Evolutionary conservation across 108 stramenopile species (phyloP), one percentile per base, ranked within the genome.

Genomic region (Asterionellopsis glacialis): DNA sequence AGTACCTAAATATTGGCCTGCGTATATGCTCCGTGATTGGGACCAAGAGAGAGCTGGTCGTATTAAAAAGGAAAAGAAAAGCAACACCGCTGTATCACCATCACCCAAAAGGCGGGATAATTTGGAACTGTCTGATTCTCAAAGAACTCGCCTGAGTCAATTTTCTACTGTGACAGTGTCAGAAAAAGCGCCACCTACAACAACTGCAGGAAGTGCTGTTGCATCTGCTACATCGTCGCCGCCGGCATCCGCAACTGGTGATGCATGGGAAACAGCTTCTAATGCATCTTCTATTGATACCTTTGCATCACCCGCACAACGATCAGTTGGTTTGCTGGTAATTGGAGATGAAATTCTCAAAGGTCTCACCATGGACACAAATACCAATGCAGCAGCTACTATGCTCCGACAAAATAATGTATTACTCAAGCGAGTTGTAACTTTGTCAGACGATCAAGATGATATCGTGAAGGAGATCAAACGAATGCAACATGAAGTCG

Each of bases 341-440:
- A 90, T 98, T 57, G 97, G 97, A 13, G 97, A 98, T 56, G 97
- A 98, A 70, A 93, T 98, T 40, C 63, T 98, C 18, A 96, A 95
- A 55, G 97, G 97, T 0, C 72, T 85, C 56, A 93, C 91, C 0
- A 54, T 80, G 11, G 97, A 97, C 73, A 79, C 74, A 56, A 97
- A 97, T 60, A 91, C 95, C 0, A 68, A 83, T 19, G 77, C 85
- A 5, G 93, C 97, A 21, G 90, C 95, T 45, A 63, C 64, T 51
- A 78, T 90, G 3, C 74, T 97, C 0, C 70, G 91, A 11, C 76
- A 85, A n/a, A 67, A 89, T 48, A 86, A 75, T 59, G 75, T 96
- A 13, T 63, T 77, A 15, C 69, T 98, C 25, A 50, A 80, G 25
- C 74, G 91, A 24, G 95, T 96, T 0, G 86, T 82, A 6, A 80